These are phyloP conservation scores for Fusarium armeniacum DNA, from an alignment of 2,329 filamentous ascomycete genomes.

Conservation along the genomic window DNA sequence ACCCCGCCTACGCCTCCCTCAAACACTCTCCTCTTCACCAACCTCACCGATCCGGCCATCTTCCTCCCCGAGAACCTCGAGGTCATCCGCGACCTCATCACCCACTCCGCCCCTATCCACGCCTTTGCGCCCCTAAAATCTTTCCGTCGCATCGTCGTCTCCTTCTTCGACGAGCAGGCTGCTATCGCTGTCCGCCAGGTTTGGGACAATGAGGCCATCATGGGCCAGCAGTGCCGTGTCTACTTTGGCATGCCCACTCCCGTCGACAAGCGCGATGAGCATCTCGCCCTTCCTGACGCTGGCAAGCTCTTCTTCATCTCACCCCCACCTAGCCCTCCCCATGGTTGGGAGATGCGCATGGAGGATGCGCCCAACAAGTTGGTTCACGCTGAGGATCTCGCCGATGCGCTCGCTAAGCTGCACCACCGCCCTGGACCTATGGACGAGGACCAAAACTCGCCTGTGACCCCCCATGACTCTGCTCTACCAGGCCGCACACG, in stretches of 20 bases:
- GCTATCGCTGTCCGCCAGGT: conserved; percentile 78
- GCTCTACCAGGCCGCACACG: conserved; percentile 55
- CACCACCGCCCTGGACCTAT: conserved; percentile 63
- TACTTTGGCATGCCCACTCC: conserved; percentile 76
- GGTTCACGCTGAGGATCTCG: conserved; percentile 77
- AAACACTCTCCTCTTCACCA: conserved; percentile 88
- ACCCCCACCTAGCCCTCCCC: conserved; percentile 75
- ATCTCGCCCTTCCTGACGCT: conserved; percentile 75
- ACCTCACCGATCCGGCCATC: conserved; percentile 79
- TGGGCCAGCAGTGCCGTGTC: conserved; percentile 77
- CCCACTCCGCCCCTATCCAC: conserved; percentile 77
- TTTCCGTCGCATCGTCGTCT: conserved; percentile 84
- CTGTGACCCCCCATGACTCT: conserved; percentile 53
- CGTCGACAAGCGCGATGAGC: conserved; percentile 67
- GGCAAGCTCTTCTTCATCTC: conserved; percentile 82
- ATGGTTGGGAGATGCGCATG: conserved; percentile 76
- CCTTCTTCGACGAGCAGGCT: conserved; percentile 78
- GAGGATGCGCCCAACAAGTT: conserved; percentile 79
- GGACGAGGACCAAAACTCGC: conserved; percentile 54
- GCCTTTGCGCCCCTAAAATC: conserved; percentile 86
- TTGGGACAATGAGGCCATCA: conserved; percentile 80
- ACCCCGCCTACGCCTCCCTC: conserved; percentile 79
- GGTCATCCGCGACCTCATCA: conserved; percentile 79
- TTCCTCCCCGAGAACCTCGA: conserved; percentile 82
- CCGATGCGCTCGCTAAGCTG: conserved; percentile 74